These are phyloP conservation scores for Fistulinella staudtii DNA, from an alignment of 1,284 basidiomycete genomes.

Conservation along the genomic window DNA sequence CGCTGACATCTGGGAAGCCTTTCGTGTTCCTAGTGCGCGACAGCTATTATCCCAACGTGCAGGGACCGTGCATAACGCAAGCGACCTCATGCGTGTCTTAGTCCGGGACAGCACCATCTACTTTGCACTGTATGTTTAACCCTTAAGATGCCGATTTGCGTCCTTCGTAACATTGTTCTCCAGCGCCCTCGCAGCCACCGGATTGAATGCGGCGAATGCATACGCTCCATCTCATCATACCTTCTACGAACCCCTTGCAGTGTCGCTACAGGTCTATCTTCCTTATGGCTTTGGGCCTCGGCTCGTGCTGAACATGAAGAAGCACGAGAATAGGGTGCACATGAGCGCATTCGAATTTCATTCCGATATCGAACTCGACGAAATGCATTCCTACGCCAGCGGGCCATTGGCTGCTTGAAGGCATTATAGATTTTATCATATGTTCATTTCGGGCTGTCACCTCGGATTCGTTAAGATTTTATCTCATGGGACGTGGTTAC, in stretches of 20 bases:
- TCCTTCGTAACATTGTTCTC: not conserved
- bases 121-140: slow-evolving; percentile 19
- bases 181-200: not conserved
- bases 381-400: too few species aligned
- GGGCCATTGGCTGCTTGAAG: too few species aligned
- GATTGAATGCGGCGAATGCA: not conserved
- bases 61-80: not conserved
- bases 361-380: too few species aligned
- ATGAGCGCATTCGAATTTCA: too few species aligned
- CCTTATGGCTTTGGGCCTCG: not conserved
- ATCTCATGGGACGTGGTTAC: too few species aligned
- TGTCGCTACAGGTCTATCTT: not conserved
- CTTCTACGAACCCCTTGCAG: not conserved
- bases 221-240: not conserved
- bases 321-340: not conserved
- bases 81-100: slow-evolving; percentile 15
- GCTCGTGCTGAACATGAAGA: not conserved
- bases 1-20: not conserved
- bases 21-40: not conserved
- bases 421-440: too few species aligned
- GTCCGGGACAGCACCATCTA: slow-evolving; percentile 19
- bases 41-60: too few species aligned
- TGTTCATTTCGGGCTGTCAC: too few species aligned
- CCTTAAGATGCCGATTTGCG: too few species aligned
- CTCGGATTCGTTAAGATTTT: too few species aligned